Evolutionary conservation across 2,329 filamentous ascomycete species (phyloP).

Genomic region (Penicillium sp.): DNA sequence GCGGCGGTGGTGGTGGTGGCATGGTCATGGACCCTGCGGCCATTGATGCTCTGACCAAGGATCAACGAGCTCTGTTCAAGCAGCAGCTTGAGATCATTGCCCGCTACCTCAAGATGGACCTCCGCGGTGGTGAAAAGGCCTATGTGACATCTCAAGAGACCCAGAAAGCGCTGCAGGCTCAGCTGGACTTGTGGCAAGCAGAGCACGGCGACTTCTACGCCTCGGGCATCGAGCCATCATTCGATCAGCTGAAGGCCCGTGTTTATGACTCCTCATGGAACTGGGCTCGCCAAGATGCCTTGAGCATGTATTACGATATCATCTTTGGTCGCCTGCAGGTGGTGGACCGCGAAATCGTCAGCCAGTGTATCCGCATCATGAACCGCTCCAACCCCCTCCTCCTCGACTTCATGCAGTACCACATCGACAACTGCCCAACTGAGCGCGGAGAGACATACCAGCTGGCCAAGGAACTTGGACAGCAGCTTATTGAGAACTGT

Average conservation of each 20-base stretch:
- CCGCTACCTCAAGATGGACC: constrained; percentile 93
- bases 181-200: constrained; percentile 89
- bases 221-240: constrained; percentile 87
- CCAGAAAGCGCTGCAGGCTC: constrained; percentile 81
- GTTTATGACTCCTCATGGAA: constrained; percentile 99
- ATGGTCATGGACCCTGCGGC: constrained; percentile 99
- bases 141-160: constrained; percentile 82
- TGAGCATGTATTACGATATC: constrained; percentile 99
- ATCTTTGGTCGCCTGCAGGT: constrained; percentile 93
- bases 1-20: constrained; percentile 68
- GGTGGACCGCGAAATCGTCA: constrained; percentile 96
- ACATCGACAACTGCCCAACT: constrained; percentile 97
- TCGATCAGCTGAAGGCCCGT: constrained; percentile 89
- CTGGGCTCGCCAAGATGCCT: constrained; percentile 95
- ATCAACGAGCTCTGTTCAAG: constrained; percentile 94
- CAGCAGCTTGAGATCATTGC: constrained; percentile 95
- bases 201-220: constrained; percentile 98
- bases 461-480: constrained; percentile 91
- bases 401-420: constrained; percentile 99
- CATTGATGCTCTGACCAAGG: constrained; percentile 94
- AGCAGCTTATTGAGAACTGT: constrained; percentile 96
- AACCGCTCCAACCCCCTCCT: constrained; percentile 95
- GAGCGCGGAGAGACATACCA: constrained; percentile 97
- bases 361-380: constrained; percentile 98
- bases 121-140: constrained; percentile 94